phyloP scores from a whole-genome alignment of 2,329 filamentous ascomycete species.

The Colletotrichum sp. region DNA sequence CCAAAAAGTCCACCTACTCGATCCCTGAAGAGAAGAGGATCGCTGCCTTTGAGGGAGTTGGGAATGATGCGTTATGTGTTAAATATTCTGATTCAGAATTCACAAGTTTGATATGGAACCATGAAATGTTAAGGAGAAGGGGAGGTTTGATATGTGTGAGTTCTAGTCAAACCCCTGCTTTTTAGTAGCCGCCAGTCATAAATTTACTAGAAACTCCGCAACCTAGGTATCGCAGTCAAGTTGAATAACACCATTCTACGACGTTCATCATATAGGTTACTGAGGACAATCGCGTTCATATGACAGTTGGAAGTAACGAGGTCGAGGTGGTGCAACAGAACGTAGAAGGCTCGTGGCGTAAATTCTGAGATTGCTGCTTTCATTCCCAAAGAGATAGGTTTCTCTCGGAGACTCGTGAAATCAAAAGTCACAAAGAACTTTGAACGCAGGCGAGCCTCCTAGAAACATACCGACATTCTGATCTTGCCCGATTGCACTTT shows the following conservation, averaged over 20 bases:
- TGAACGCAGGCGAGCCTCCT: rapidly evolving
- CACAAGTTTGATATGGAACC: neutral
- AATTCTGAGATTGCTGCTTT: rapidly evolving
- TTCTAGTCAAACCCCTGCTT: neutral
- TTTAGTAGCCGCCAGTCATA: neutral
- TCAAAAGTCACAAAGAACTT: rapidly evolving
- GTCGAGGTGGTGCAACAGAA: rapidly evolving
- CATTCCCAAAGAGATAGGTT: neutral
- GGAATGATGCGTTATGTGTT: rapidly evolving
- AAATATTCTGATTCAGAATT: neutral
- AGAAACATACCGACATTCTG: neutral
- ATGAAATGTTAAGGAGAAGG: neutral
- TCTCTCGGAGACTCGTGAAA: rapidly evolving
- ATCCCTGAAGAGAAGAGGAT: neutral
- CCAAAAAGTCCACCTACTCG: too few species aligned
- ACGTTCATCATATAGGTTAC: neutral
- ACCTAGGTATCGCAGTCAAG: neutral
- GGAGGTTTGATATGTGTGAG: rapidly evolving
- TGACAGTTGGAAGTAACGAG: neutral
- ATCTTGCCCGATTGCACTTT: neutral
- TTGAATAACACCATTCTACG: neutral
- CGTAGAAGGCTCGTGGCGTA: neutral
- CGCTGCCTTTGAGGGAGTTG: neutral
- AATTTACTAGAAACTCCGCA: neutral
- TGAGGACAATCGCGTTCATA: neutral